Evolutionary conservation across 768 basidiomycete species (phyloP), one percentile per base, ranked within the genome.

Genomic region (Psilocybe tampanensis): DNA sequence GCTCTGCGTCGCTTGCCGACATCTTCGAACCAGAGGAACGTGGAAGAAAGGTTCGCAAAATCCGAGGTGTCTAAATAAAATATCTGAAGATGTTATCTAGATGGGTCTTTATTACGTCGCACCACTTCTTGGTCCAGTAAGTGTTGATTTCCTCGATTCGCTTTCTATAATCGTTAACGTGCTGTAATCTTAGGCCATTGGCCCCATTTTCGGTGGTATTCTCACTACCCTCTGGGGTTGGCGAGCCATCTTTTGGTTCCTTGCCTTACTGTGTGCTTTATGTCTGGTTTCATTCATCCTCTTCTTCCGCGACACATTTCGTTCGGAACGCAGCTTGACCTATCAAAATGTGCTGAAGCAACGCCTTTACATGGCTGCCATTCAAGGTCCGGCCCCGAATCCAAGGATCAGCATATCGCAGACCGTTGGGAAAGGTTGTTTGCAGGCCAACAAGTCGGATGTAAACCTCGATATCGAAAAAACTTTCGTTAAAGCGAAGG

Each of bases 181-280:
- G 29, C 17, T 24, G 23, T 5, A 7, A 32, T 26, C 2, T 51
- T 50, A 78, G 80, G 66, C 81, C n/a, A 62, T 90, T 3, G 90
- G 89, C 0, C 88, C 90, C 5, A 79, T 92, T 18, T 62, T 92
- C 44, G 91, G 91, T 2, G 90, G 91, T 0, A 78, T 72, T 3
- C 71, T 92, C 2, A 86, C 90, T 0, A 77, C 85, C 52, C 80
- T 75, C 0, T 86, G 87, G 69, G 80, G 76, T 50, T 96, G 95
- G 94, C 81, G 90, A 34, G 84, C 87, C 8, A 83, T 85, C 0
- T 93, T 95, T 68, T 95, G 90, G 82, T 92, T 95, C 68, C 80
- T 94, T 21, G 75, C 82, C 1, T 85, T 86, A 29, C 78, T 88
- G 53, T 82, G 82, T 8, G 85, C 84, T 1, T 24, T 78, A 32